Percentiles rank a stretch among this genome's conserved stretches.
Conservation (phyloP, 371 early-diverging fungal species). For the Zychaea mexicana region DNA sequence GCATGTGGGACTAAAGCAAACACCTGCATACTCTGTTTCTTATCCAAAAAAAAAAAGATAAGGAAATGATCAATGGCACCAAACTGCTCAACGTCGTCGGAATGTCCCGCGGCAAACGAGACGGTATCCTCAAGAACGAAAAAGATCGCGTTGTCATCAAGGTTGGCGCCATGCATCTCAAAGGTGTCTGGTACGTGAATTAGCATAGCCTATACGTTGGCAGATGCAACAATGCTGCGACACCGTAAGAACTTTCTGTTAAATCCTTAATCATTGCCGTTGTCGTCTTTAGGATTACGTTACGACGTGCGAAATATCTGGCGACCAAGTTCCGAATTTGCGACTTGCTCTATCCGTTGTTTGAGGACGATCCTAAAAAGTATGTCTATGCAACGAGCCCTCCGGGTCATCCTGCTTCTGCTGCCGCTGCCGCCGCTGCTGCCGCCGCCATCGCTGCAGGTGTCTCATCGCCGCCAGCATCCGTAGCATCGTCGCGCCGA, state of each 20-base stretch:
- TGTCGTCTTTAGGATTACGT: slow-evolving; percentile 48
- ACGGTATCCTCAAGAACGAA: slow-evolving; percentile 78
- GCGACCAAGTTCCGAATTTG: slow-evolving; percentile 64
- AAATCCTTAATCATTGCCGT: slow-evolving; percentile 45
- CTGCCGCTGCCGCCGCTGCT: background rate
- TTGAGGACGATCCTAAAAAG: slow-evolving; percentile 61
- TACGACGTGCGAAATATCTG: slow-evolving; percentile 61
- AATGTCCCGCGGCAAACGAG: slow-evolving; percentile 81
- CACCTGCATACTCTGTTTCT: background rate
- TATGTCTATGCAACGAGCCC: slow-evolving; percentile 40
- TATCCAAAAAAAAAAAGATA: slow-evolving; percentile 37
- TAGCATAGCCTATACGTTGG: too few relatives aligned
- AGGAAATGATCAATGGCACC: slow-evolving; percentile 78
- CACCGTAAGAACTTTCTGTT: too few relatives aligned
- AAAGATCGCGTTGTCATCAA: slow-evolving; percentile 75
- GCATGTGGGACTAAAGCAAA: background rate
- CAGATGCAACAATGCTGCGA: too few relatives aligned
- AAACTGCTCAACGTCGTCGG: slow-evolving; percentile 77
- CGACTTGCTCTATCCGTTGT: slow-evolving; percentile 69
- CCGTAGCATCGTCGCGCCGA: background rate
- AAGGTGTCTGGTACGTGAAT: slow-evolving; percentile 73
- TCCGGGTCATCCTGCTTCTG: background rate
- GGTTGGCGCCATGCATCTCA: slow-evolving; percentile 78
- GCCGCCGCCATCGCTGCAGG: slow-evolving; percentile 1
- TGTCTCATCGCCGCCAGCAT: background rate